Base-by-base conservation (phyloP, 2,329 filamentous ascomycete genomes). In the Alternaria sp. region DNA sequence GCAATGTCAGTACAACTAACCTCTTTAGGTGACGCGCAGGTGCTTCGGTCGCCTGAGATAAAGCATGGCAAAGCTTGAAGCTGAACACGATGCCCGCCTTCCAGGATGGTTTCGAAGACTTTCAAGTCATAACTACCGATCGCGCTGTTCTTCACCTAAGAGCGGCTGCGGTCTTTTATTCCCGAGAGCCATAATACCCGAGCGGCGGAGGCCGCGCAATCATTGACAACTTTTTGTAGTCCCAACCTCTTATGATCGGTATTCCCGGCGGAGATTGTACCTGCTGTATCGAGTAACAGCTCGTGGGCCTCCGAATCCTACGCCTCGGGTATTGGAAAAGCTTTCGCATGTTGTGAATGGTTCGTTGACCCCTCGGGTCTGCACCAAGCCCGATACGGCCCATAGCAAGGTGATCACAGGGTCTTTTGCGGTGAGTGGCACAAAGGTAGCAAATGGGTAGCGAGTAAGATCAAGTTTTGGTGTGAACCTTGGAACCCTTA, bases 11-110 rank as follows among this genome's bases (percentile, higher is more conserved):
- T 24, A 42, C 20, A 20, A 28, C 53, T 46, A 57, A 41, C 53
- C 51, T 34, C 4, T 47, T 47, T 9, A n/a, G 34, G 57, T 22
- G 8, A 22, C 22, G 51, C 36, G 43, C 47, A 20, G 47, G 49
- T 51, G 58, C 54, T 57, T 58, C 32, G 34, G 38, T 38, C 28
- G 54, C 32, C 34, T 18, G 7, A 44, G 52, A 34, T 36, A 53
- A 61, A 34, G 63, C 61, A 63, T 61, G 57, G 63, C 61, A 34
- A 63, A 48, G 61, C 61, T 63, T 63, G 51, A 56, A 38, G 43
- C 22, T 62, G 47, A 26, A 26, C 36, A 18, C 14, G 11, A 51
- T 22, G 5, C 26, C 32, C n/a, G 5, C 20, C 20, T 20, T 18
- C 14, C 20, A 26, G 9, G 12, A 26, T 38, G 36, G 24, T 18